phyloP scores from a whole-genome alignment of 1,284 basidiomycete species.

The Irpex sp. region DNA sequence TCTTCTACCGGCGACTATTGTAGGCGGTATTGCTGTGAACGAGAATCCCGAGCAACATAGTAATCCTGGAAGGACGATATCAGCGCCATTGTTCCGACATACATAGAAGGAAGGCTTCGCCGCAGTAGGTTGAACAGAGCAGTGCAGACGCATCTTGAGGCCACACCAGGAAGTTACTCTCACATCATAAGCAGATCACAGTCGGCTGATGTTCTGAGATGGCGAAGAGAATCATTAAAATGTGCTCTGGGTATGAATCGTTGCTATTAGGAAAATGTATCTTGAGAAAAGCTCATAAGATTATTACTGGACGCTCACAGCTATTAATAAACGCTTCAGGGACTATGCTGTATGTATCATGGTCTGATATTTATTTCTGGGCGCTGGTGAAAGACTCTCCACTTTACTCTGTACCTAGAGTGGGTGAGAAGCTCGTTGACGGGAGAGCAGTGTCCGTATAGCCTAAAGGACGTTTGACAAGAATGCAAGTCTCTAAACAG shows the following conservation, averaged over 20 bases:
- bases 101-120: not conserved
- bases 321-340: too few relatives aligned
- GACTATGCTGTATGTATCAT: too few relatives aligned
- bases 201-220: too few relatives aligned
- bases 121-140: not conserved
- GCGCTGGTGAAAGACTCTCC: too few relatives aligned
- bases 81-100: not conserved
- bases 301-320: too few relatives aligned
- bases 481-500: not conserved
- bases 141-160: not conserved
- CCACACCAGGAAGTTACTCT: too few relatives aligned
- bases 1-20: not conserved
- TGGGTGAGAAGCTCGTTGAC: not conserved
- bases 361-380: too few relatives aligned
- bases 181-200: too few relatives aligned
- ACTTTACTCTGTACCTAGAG: not conserved
- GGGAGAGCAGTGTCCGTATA: not conserved
- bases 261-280: too few relatives aligned
- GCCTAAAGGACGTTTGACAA: not conserved
- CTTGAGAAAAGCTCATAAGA: too few relatives aligned
- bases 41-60: not conserved
- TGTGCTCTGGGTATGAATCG: too few relatives aligned
- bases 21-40: not conserved
- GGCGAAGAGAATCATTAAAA: too few relatives aligned
- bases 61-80: not conserved